Base-by-base conservation (phyloP, 495 filamentous ascomycete genomes). In the Penicillium ucsense region DNA sequence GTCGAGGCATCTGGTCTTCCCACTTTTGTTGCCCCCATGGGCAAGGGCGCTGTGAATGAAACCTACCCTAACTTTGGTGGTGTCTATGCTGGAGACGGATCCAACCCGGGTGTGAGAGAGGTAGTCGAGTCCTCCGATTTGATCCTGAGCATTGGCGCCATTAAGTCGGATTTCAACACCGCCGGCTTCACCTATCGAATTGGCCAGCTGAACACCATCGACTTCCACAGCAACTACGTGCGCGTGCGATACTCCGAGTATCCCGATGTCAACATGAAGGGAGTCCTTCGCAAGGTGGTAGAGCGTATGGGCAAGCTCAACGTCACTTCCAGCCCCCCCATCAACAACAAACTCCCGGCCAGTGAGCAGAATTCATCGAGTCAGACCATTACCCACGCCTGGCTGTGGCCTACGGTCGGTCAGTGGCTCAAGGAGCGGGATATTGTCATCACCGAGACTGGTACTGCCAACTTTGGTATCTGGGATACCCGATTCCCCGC, bases 81-180 rank as follows among this genome's bases (percentile, higher is more conserved):
- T 41, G 88, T 95, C 3, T 95, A 95, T 63, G 84, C 85, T 5
- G 90, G 90, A 11, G 76, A 78, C 51, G 90, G 85, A n/a, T 86
- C 81, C 9, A 78, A 83, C 38, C 63, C 77, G 0, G 83, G 76
- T 30, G 86, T 94, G 4, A 71, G 76, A 42, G 80, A 88, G 39
- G 73, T 77, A 11, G 81, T 96, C 35, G 89, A 95, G 58, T 73
- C 75, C 3, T 81, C 89, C 0, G 90, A 95, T 54, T 74, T 95
- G 3, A 83, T 96, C 20, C 71, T 96, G 9, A 85, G 76, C 50
- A 82, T 96, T 52, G 91, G 90, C 32, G 74, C 88, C 29, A 82
- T 95, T 50, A 80, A 86, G 65, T 88, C 82, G 51, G 90, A 96
- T 57, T 94, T 94, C 73, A 95, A 96, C 64, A 92, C 89, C 9